Evolutionary conservation across 129 eudicot species (phyloP), one percentile per base, ranked within the genome.

Genomic region (Pulicaria dysenterica): DNA sequence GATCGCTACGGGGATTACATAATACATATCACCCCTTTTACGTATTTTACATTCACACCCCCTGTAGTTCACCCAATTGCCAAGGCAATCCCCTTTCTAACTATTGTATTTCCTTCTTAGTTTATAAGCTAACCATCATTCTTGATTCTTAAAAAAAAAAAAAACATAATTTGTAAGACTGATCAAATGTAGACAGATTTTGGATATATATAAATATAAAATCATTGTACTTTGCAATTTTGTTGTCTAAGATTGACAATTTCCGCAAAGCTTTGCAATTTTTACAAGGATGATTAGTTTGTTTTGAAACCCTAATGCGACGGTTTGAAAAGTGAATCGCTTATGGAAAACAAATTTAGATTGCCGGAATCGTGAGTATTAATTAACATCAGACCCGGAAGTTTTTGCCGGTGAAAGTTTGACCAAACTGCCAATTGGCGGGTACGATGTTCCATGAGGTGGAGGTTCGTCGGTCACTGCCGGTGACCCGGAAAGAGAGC

Each of bases 401-500:
- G 75, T 91, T 91, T 82, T 91, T 87, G 49, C 97, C 95, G 0
- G 77, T 59, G 72, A 87, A 90, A 4, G 96, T 90, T 76, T 90
- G 96, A 42, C 96, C 96, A 56, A 90, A 90, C 72, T 87, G 96
- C 97, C 97, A 91, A 70, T 73, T 73, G 5, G 95, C 84, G 0
- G 95, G 97, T 12, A 56, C 89, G 0, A 91, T 80, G 69, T 91
- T 91, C 91, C 85, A 91, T 0, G 95, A 91, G 58, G 97, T 81
- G 66, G 97, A 85, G 16, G 82, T 81, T 24, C 95, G 85, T 3
- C 89, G 70, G 31, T 91, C 97, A 62, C 97, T 85, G 34, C 81
- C 79, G 9, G 74, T 77, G 14, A 91, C 95, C 57, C 97, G 72
- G 14, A 91, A 87, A 0, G 97, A 91, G 48, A 91, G 88, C 8